A percentile compares a stretch with the other conserved stretches of the same genome.
These are phyloP conservation scores for Pythium periplocum DNA, from an alignment of 352 stramenopile genomes.

Conservation along the genomic window DNA sequence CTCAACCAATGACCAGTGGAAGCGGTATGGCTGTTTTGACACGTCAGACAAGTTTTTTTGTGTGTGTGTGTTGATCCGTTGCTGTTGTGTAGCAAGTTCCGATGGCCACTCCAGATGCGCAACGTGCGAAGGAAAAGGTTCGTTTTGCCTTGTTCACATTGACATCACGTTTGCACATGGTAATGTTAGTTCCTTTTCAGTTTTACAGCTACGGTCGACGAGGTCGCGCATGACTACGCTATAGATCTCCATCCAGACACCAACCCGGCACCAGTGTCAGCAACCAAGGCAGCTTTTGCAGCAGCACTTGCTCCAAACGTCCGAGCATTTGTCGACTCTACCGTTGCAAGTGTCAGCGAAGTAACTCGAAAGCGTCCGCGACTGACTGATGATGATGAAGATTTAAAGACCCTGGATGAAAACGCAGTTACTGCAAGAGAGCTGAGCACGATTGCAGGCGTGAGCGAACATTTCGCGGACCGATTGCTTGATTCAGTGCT, in stretches of 20 bases:
- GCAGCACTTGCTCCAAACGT: slow-evolving; percentile 17
- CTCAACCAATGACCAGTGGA: slow-evolving; percentile 19
- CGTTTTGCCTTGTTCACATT: no score
- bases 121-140: slow-evolving; percentile 59
- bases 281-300: slow-evolving; percentile 9
- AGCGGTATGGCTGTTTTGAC: slow-evolving; percentile 9
- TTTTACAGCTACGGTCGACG: slow-evolving; percentile 11
- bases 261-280: background rate
- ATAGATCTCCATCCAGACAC: slow-evolving; percentile 2
- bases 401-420: background rate
- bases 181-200: slow-evolving; percentile 3
- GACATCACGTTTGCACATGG: background rate
- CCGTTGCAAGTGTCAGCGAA: slow-evolving; percentile 6
- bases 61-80: background rate
- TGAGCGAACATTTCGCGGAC: slow-evolving; percentile 17
- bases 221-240: slow-evolving; percentile 12
- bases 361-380: slow-evolving; percentile 11
- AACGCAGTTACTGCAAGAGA: slow-evolving; percentile 1
- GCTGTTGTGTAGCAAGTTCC: slow-evolving; percentile 50
- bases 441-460: slow-evolving; percentile 8
- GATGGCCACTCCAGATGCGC: slow-evolving; percentile 58
- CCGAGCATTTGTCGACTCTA: slow-evolving; percentile 11
- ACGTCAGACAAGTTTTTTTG: background rate
- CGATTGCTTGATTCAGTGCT: slow-evolving; percentile 20
- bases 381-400: no score